Conservation (phyloP, 768 basidiomycete genomes). For the Dioszegia crocea region DNA sequence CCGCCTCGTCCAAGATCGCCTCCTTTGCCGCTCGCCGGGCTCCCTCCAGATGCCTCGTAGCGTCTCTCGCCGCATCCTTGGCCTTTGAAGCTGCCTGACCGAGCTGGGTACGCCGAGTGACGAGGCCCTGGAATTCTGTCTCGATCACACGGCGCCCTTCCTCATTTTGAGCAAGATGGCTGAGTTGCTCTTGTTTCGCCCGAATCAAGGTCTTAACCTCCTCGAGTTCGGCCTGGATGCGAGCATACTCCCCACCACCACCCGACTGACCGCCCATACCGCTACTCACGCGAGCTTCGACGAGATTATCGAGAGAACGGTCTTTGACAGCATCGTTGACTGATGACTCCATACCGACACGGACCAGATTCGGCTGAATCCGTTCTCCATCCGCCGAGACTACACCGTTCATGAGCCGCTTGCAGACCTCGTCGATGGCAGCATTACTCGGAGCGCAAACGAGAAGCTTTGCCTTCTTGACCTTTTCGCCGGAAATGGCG, state of each 20-base stretch:
- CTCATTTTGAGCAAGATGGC: conserved; percentile 58
- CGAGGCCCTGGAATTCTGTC: conserved; percentile 65
- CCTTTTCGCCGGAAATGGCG: conserved; percentile 53
- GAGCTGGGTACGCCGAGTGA: conserved; percentile 61
- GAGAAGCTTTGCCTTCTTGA: conserved; percentile 67
- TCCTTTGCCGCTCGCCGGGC: conserved; percentile 66
- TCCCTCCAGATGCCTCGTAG: conserved; percentile 75
- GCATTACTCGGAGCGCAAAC: conserved; percentile 98
- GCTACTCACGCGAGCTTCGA: conserved; percentile 59
- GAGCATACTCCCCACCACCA: conserved; percentile 55
- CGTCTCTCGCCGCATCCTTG: conserved; percentile 77
- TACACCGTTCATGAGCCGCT: conserved; percentile 76
- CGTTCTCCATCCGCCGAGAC: conserved; percentile 58
- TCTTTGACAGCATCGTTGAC: conserved; percentile 78
- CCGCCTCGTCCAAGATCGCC: conserved; percentile 78
- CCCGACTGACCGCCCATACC: conserved; percentile 46
- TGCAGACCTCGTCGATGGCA: conserved; percentile 92
- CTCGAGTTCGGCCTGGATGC: conserved; percentile 67
- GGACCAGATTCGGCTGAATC: conserved; percentile 72
- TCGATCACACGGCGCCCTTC: conserved; percentile 60
- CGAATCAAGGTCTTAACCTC: conserved; percentile 61
- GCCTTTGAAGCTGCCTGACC: conserved; percentile 68
- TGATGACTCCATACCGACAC: conserved; percentile 72
- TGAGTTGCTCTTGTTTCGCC: conserved; percentile 62
- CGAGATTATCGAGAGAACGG: conserved; percentile 77